Percentiles rank a stretch among this genome's conserved stretches.
Evolutionary conservation across 371 early-diverging fungal genomes (phyloP).

Genomic region (Syncephalastrum racemosum): DNA sequence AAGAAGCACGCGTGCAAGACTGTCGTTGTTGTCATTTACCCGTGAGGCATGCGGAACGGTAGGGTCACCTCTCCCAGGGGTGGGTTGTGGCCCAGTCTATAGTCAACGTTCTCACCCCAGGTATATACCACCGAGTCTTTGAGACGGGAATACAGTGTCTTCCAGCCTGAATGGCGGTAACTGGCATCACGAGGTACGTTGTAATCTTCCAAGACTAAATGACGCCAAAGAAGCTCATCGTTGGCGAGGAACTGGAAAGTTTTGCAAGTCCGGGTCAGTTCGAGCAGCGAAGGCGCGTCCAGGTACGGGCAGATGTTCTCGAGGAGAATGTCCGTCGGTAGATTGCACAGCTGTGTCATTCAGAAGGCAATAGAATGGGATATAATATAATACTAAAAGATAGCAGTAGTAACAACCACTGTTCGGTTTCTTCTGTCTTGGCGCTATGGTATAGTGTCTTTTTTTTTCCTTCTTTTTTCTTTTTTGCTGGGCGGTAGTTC

Average conservation of each 20-base stretch:
- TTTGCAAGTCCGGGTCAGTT: constrained; percentile 19
- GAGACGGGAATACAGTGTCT: constrained; percentile 29
- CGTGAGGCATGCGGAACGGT: not conserved
- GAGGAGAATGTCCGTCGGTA: constrained; percentile 22
- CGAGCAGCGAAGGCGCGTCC: constrained; percentile 21
- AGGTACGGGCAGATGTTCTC: constrained; percentile 27
- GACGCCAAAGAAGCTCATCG: constrained; percentile 46
- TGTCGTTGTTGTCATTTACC: not conserved
- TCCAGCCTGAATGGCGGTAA: constrained; percentile 42
- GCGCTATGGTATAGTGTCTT: no score
- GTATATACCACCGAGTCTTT: constrained; percentile 33
- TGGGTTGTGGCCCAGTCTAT: constrained; percentile 25
- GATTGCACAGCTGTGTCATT: constrained; percentile 9
- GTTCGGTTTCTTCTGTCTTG: no score
- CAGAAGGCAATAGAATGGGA: not conserved
- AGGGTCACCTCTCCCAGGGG: not conserved
- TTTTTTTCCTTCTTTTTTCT: not conserved
- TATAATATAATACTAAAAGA: no score
- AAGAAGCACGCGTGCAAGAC: no score
- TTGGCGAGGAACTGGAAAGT: constrained; percentile 23
- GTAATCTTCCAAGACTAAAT: constrained; percentile 30
- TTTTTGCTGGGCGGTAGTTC: not conserved
- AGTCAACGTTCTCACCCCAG: constrained; percentile 43
- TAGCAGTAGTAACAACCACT: no score
- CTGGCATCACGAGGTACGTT: constrained; percentile 32